Evolutionary conservation across 345 rosid genomes (phyloP).

Genomic region (rapeseed (Brassica napus)): DNA sequence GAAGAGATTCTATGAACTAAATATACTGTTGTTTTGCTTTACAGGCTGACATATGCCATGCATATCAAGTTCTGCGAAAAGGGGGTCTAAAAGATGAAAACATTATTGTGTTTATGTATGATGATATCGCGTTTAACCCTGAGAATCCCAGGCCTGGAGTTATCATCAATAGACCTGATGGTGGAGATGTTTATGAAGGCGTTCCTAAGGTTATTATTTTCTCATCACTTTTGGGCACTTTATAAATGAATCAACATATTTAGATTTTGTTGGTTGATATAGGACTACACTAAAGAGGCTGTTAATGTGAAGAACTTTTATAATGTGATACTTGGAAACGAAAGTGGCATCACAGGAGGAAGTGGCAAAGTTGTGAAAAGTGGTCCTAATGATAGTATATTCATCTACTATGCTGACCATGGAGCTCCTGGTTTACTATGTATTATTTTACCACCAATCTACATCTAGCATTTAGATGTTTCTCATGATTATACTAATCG

Average conservation of each 20-base stretch:
- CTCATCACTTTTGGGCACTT: neutral
- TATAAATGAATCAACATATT: neutral
- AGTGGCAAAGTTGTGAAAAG: conserved; percentile 64
- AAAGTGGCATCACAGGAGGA: conserved; percentile 58
- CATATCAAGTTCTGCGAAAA: conserved; percentile 55
- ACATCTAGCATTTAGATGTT: neutral
- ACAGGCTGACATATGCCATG: conserved; percentile 79
- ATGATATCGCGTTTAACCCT: conserved; percentile 54
- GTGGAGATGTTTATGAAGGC: conserved; percentile 58
- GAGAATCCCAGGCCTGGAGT: conserved; percentile 66
- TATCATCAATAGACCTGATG: conserved; percentile 60
- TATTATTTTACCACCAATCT: conserved; percentile 3
- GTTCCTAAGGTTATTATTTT: conserved; percentile 59
- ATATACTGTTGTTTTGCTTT: neutral
- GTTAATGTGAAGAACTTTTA: conserved; percentile 49
- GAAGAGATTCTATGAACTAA: neutral
- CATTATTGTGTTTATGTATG: conserved; percentile 80
- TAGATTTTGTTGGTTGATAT: neutral
- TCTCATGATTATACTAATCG: neutral
- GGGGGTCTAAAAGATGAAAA: conserved; percentile 72
- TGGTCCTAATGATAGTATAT: conserved; percentile 56
- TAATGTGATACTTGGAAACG: conserved; percentile 58
- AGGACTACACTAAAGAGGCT: conserved; percentile 58
- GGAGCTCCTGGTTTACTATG: conserved; percentile 55
- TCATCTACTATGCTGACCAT: conserved; percentile 67